phyloP scores from a whole-genome alignment of 108 stramenopile genomes.

The Cyclotella cryptica region DNA sequence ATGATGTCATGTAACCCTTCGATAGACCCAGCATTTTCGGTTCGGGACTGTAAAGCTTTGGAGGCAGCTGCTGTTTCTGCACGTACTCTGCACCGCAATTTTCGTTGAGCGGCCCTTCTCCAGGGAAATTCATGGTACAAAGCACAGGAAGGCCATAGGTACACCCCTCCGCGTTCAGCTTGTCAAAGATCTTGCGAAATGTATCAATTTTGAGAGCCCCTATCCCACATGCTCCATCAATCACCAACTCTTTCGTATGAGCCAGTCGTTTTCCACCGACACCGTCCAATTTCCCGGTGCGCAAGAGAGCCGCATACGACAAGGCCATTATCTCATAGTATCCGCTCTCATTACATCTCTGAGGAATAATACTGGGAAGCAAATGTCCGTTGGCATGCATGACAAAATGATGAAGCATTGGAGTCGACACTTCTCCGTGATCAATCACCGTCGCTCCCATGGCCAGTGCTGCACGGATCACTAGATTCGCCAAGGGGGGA shows the following conservation, averaged over 20 bases:
- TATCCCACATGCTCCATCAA: conserved; percentile 95
- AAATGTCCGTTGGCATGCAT: conserved; percentile 73
- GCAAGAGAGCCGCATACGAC: conserved; percentile 71
- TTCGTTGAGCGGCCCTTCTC: conserved; percentile 85
- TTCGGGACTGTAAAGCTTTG: conserved; percentile 59
- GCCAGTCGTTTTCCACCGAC: conserved; percentile 12
- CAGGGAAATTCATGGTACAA: conserved; percentile 64
- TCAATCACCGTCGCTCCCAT: conserved; percentile 72
- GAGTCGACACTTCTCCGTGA: conserved; percentile 94
- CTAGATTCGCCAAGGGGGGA: conserved; percentile 58
- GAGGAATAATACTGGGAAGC: conserved; percentile 66
- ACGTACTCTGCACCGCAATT: conserved; percentile 95
- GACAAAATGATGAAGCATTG: conserved; percentile 94
- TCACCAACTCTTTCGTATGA: conserved; percentile 51
- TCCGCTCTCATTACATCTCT: conserved; percentile 75
- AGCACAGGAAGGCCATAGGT: conserved; percentile 35
- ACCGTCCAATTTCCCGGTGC: conserved; percentile 33
- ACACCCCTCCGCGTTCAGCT: conserved; percentile 42
- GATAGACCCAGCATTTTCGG: conserved; percentile 17
- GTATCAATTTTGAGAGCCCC: conserved; percentile 70
- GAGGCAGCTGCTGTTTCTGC: conserved; percentile 84
- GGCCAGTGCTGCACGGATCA: conserved; percentile 64
- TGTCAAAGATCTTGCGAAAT: conserved; percentile 49
- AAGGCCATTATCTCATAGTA: conserved; percentile 81
- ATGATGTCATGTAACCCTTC: conserved; percentile 71